phyloP scores from a whole-genome alignment of 495 filamentous ascomycete genomes.

The Neurospora tetrasperma region DNA sequence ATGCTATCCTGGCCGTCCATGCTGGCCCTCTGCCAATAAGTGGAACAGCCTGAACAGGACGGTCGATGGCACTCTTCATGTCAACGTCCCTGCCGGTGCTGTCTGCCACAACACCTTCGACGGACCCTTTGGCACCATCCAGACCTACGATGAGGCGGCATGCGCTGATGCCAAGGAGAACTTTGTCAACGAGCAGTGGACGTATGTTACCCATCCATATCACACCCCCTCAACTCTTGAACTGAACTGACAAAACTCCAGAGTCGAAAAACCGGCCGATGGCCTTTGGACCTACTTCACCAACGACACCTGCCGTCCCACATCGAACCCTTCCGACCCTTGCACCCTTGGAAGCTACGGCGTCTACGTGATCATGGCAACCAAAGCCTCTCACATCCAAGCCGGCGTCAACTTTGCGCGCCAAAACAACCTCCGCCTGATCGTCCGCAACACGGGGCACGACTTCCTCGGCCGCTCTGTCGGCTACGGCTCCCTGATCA shows the following conservation, averaged over 20 bases:
- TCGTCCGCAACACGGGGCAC: conserved; percentile 54
- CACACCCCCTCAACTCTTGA: neutral
- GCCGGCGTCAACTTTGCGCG: conserved; percentile 43
- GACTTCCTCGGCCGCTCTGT: conserved; percentile 44
- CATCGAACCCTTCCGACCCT: conserved; percentile 26
- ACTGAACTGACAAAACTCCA: conserved; percentile 3
- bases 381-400: conserved; percentile 28
- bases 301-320: conserved; percentile 38
- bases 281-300: conserved; percentile 28
- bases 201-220: conserved; percentile 6
- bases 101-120: conserved; percentile 20
- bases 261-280: conserved; percentile 20
- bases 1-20: conserved; percentile 24
- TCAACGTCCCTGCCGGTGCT: conserved; percentile 19
- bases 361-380: conserved; percentile 35
- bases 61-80: conserved; percentile 16
- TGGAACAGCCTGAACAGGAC: conserved; percentile 24
- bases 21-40: conserved; percentile 21
- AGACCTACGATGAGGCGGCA: conserved; percentile 20
- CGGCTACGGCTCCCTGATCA: conserved; percentile 43
- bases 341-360: conserved; percentile 52
- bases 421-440: conserved; percentile 44
- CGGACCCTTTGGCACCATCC: conserved; percentile 14
- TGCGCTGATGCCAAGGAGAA: conserved; percentile 18
- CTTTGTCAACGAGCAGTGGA: conserved; percentile 21